Evolutionary conservation across 495 filamentous ascomycete species (phyloP), one percentile per base, ranked within the genome.

Genomic region (Lasiosphaeria ovina): DNA sequence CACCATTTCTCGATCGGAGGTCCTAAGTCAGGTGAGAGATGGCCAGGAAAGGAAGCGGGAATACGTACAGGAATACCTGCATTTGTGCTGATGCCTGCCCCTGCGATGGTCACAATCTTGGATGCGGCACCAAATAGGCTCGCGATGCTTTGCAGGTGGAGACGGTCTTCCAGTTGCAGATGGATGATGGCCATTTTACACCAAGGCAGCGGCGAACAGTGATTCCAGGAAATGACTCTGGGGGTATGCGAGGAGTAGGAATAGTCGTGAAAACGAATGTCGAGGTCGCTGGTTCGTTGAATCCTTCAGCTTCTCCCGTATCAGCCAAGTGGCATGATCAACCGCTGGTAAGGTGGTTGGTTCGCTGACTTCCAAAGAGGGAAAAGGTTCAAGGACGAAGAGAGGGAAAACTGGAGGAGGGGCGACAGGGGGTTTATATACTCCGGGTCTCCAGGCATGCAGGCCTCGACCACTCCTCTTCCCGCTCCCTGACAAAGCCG

Each of bases 71-170:
- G 55, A 62, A 62, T 62, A 12, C 60, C 60, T 55, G 44, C 60
- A 12, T 55, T 62, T 58, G 55, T 62, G 17, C 60, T 62, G 8
- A 62, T 62, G 51, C 60, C 42, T 50, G 60, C 60, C 55, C 58
- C 51, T 47, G 33, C 58, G 34, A 62, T 51, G 33, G 60, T 58
- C 48, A 62, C 50, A 12, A 62, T 58, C 60, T 62, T 62, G 33
- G 55, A 58, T 58, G 11, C 8, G n/a, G 55, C 51, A 54, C 35
- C n/a, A n/a, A 62, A 53, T 47, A 60, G 33, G 52, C 35, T 55
- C 17, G 58, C 58, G n/a, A 60, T 60, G 32, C 49, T 57, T 57
- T 57, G 48, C 48, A 61, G 53, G 44, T 57, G 35, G 58, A 50
- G 42, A 48, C 38, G 35, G 53, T 61, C 47, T 34, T 61, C n/a